Conservation (phyloP, 257 asterid species). For the Solanum sejunctum region DNA sequence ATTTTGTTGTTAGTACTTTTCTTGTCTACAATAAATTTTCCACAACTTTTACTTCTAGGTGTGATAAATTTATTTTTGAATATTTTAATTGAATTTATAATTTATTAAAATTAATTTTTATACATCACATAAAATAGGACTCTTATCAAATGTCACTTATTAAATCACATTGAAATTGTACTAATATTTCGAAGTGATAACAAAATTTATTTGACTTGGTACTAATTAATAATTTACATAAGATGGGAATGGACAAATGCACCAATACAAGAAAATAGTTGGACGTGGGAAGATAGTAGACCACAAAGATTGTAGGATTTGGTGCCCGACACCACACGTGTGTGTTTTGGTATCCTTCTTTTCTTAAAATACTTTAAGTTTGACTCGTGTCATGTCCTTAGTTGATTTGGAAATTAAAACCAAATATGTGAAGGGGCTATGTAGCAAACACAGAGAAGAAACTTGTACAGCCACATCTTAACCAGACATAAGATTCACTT, state of each 20-base stretch:
- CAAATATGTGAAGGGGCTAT: neutral
- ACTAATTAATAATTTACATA: neutral
- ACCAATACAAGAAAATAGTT: neutral
- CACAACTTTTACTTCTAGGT: neutral
- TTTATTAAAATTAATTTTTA: neutral
- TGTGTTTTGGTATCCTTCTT: neutral
- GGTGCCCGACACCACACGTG: slow-evolving; percentile 40
- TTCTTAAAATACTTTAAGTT: neutral
- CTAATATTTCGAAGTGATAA: neutral
- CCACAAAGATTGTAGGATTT: neutral
- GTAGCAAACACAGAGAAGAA: neutral
- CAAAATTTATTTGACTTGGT: neutral
- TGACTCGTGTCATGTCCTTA: slow-evolving; percentile 10
- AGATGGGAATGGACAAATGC: neutral
- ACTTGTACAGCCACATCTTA: slow-evolving; percentile 5
- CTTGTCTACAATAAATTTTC: too few relatives aligned
- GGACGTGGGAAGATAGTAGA: neutral
- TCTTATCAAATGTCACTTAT: neutral
- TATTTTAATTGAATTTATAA: neutral
- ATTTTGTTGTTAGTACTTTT: neutral
- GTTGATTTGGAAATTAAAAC: neutral
- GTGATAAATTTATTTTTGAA: neutral
- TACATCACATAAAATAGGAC: neutral
- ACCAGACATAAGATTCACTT: slow-evolving; percentile 6
- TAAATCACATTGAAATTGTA: neutral